phyloP scores from a whole-genome alignment of 257 asterid genomes.

The Penstemon barbatus region DNA sequence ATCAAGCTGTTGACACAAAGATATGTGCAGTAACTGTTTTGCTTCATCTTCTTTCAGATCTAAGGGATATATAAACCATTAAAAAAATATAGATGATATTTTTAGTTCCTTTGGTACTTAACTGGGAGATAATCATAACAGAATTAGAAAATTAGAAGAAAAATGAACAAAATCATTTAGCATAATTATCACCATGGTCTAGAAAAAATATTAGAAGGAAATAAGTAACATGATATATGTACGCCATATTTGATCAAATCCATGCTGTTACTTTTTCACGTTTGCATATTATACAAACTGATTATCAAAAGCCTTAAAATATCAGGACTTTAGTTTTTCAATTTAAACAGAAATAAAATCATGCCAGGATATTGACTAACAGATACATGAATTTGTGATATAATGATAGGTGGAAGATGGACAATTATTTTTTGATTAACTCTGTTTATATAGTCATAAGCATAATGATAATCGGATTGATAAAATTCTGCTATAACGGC shows the following conservation, averaged over 20 bases:
- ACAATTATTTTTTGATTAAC: not conserved
- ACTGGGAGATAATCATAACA: slow-evolving; percentile 21
- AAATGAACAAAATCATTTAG: not conserved
- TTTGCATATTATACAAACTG: slow-evolving; percentile 8
- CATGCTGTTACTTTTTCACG: slow-evolving; percentile 5
- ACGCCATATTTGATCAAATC: not conserved
- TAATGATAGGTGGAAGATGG: slow-evolving; percentile 5
- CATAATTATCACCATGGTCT: slow-evolving; percentile 6
- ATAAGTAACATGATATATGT: no score
- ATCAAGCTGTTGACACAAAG: slow-evolving; percentile 65
- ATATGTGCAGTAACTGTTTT: slow-evolving; percentile 72
- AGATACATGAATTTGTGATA: not conserved
- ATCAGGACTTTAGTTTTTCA: not conserved
- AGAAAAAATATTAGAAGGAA: not conserved
- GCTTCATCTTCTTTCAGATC: slow-evolving; percentile 66
- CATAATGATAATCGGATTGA: not conserved
- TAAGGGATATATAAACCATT: slow-evolving; percentile 36
- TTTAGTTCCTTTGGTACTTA: slow-evolving; percentile 9
- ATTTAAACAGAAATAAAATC: not conserved
- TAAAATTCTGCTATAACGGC: not conserved
- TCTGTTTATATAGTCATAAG: not conserved
- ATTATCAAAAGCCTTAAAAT: slow-evolving; percentile 3
- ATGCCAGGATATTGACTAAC: slow-evolving; percentile 7
- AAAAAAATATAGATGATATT: slow-evolving; percentile 12
- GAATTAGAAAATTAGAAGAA: slow-evolving; percentile 5